Conservation (phyloP, 768 basidiomycete genomes). For the Rossbeevera mucosa region DNA sequence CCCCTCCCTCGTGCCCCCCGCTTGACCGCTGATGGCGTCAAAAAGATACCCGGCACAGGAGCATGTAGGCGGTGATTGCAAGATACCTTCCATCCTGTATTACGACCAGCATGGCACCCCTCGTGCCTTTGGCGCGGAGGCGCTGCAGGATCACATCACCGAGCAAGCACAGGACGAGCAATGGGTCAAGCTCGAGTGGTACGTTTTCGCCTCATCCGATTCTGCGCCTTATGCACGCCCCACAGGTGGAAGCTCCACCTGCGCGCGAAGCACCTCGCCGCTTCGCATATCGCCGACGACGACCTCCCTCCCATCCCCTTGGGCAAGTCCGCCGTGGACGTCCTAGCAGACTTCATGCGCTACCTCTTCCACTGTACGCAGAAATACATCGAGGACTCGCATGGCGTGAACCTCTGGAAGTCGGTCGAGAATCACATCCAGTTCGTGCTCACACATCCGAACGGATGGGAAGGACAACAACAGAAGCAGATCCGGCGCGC, state of each 20-base stretch:
- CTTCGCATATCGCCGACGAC: conserved; percentile 29
- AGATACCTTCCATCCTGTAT: conserved; percentile 47
- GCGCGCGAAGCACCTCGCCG: conserved; percentile 31
- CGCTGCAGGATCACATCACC: conserved; percentile 35
- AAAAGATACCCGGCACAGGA: conserved; percentile 40
- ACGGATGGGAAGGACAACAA: conserved; percentile 61
- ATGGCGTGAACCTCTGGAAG: conserved; percentile 44
- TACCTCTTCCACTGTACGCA: conserved; percentile 44
- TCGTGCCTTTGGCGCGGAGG: conserved; percentile 44
- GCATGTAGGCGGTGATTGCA: conserved; percentile 40
- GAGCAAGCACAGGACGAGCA: conserved; percentile 41
- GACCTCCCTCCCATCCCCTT: conserved; percentile 39
- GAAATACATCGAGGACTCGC: conserved; percentile 45
- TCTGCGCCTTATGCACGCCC: not conserved
- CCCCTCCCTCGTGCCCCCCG: conserved; percentile 9
- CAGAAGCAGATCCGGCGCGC: conserved; percentile 54
- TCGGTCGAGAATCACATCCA: conserved; percentile 41
- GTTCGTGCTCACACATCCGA: conserved; percentile 57
- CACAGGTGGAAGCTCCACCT: conserved; percentile 38
- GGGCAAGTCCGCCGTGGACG: conserved; percentile 37
- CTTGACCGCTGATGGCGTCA: conserved; percentile 1
- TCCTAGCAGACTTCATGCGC: conserved; percentile 45
- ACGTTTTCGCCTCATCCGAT: not conserved
- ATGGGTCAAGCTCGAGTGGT: conserved; percentile 47
- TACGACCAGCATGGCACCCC: conserved; percentile 39